A percentile compares a stretch with the other conserved stretches of the same genome.
Evolutionary conservation across 1,139 yeast genomes (phyloP).

Genomic region (Hanseniaspora gamundiae): DNA sequence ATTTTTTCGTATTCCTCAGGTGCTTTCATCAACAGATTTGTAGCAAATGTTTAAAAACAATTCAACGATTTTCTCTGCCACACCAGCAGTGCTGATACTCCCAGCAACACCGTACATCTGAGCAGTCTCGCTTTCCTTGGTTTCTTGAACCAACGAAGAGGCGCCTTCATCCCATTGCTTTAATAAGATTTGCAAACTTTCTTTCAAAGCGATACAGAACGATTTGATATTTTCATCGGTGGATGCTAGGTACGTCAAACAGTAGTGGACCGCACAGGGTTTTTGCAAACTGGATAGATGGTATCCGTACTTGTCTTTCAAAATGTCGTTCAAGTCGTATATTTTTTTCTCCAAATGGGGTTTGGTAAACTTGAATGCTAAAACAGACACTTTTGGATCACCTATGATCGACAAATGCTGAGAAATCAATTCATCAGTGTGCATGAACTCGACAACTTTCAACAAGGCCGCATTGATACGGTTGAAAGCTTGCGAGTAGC

Average conservation of each 20-base stretch:
- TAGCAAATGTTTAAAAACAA: constrained; percentile 74
- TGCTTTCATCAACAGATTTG: constrained; percentile 22
- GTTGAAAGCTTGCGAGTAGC: constrained; percentile 55
- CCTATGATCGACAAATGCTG: constrained; percentile 61
- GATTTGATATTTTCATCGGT: constrained; percentile 34
- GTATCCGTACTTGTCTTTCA: constrained; percentile 62
- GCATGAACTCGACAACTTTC: constrained; percentile 19
- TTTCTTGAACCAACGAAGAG: constrained; percentile 14
- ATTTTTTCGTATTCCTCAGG: no score
- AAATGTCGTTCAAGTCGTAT: constrained; percentile 62
- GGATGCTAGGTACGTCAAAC: constrained; percentile 65
- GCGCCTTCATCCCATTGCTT: constrained; percentile 24
- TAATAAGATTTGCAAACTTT: constrained; percentile 41
- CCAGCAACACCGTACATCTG: constrained; percentile 95
- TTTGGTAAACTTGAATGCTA: constrained; percentile 49
- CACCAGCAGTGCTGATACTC: constrained; percentile 67
- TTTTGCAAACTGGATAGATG: constrained; percentile 76
- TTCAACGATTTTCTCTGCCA: constrained; percentile 69
- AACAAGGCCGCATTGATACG: constrained; percentile 60
- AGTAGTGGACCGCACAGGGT: constrained; percentile 87
- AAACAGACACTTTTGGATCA: constrained; percentile 72
- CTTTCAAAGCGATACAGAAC: constrained; percentile 29
- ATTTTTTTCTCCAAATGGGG: constrained; percentile 24
- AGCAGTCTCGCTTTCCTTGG: constrained; percentile 43
- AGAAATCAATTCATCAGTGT: neutral